Evolutionary conservation across 495 filamentous ascomycete species (phyloP).

Genomic region (Aspergillus conjunctus): DNA sequence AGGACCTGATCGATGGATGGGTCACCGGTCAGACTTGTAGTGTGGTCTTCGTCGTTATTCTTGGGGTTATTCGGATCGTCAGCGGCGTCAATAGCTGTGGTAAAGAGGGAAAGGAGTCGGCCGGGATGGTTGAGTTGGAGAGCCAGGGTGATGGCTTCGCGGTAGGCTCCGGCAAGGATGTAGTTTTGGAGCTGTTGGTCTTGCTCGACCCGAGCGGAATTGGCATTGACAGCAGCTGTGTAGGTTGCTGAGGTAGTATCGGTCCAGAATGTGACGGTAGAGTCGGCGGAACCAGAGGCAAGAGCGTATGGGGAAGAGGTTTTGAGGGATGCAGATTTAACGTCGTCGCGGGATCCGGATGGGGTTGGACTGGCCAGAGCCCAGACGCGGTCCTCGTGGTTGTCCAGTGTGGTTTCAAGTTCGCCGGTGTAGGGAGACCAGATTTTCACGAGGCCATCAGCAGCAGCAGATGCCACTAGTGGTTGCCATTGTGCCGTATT

Average conservation of each 20-base stretch:
- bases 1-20: conserved; percentile 84
- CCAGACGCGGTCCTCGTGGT: conserved; percentile 94
- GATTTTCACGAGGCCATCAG: conserved; percentile 94
- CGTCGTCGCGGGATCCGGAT: conserved; percentile 47
- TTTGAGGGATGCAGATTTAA: conserved; percentile 36
- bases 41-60: conserved; percentile 25
- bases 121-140: conserved; percentile 91
- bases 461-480: conserved; percentile 82
- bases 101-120: conserved; percentile 80
- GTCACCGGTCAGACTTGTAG: conserved; percentile 63
- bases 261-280: conserved; percentile 90
- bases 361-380: conserved; percentile 70
- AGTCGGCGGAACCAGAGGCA: conserved; percentile 86
- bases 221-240: conserved; percentile 65
- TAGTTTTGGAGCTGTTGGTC: conserved; percentile 92
- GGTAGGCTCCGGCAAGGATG: conserved; percentile 80
- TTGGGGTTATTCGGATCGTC: conserved; percentile 35
- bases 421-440: conserved; percentile 87
- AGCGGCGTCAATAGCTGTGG: conserved; percentile 67
- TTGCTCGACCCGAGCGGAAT: conserved; percentile 81
- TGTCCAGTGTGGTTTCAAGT: conserved; percentile 84
- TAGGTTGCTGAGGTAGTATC: conserved; percentile 86
- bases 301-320: conserved; percentile 59
- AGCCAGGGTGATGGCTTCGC: conserved; percentile 88
- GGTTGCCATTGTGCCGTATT: conserved; percentile 39